Conservation (phyloP, 2,329 filamentous ascomycete genomes). For the Cordyceps sp. region DNA sequence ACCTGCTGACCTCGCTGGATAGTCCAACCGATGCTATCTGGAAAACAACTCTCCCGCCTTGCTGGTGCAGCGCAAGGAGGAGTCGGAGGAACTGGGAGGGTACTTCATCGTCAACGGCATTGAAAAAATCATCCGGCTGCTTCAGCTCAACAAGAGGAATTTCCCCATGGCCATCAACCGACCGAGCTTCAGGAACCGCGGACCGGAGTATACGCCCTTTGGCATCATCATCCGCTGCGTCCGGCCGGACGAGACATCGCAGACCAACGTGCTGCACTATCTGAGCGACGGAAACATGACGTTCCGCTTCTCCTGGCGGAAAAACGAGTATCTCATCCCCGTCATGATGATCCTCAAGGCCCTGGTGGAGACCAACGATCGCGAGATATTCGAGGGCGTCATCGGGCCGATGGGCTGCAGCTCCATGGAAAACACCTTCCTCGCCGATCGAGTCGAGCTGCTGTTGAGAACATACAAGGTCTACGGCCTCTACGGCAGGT, state of each 20-base stretch:
- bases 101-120: conserved; percentile 98
- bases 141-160: conserved; percentile 81
- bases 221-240: conserved; percentile 87
- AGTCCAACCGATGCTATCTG: conserved; percentile 84
- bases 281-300: conserved; percentile 90
- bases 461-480: conserved; percentile 85
- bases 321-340: conserved; percentile 91
- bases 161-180: conserved; percentile 90
- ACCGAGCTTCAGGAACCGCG: conserved; percentile 77
- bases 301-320: conserved; percentile 94
- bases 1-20: background rate
- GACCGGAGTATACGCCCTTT: conserved; percentile 71
- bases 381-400: conserved; percentile 88
- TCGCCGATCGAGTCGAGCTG: conserved; percentile 87
- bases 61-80: conserved; percentile 77
- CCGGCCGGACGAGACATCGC: conserved; percentile 91
- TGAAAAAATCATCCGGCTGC: conserved; percentile 87
- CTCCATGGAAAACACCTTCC: conserved; percentile 73
- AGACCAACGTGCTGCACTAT: conserved; percentile 95
- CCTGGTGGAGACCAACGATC: conserved; percentile 85
- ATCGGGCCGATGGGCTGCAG: conserved; percentile 64
- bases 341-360: conserved; percentile 96
- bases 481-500: conserved; percentile 68
- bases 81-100: conserved; percentile 87
- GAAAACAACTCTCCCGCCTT: conserved; percentile 69